Evolutionary conservation across 495 filamentous ascomycete species (phyloP).

Genomic region (Hapsidospora chrysogenum): DNA sequence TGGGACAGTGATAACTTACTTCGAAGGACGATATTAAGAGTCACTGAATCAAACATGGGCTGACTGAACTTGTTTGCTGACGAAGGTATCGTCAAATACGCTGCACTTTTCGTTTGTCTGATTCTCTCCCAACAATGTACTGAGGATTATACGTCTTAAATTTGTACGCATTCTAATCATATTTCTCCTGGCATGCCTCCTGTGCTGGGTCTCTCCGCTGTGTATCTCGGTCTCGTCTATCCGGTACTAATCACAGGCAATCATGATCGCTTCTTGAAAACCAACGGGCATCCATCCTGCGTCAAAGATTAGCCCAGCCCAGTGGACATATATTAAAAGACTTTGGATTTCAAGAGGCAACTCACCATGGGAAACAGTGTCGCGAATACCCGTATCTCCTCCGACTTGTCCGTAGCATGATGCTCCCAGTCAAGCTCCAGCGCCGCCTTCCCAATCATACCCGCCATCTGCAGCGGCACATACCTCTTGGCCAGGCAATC

Average conservation of each 20-base stretch:
- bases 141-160: too few species aligned
- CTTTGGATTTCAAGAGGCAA: slow-evolving; percentile 1
- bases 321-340: neutral
- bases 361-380: slow-evolving; percentile 91
- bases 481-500: slow-evolving; percentile 94
- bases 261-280: slow-evolving; percentile 29
- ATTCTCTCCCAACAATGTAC: too few species aligned
- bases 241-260: neutral
- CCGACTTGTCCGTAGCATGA: slow-evolving; percentile 56
- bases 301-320: neutral
- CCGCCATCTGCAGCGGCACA: slow-evolving; percentile 69
- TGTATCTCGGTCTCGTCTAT: too few species aligned
- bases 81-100: too few species aligned
- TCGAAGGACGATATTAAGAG: too few species aligned
- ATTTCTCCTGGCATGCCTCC: too few species aligned
- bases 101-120: too few species aligned
- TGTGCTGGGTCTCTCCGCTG: too few species aligned
- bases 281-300: slow-evolving; percentile 49
- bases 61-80: too few species aligned
- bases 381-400: slow-evolving; percentile 96
- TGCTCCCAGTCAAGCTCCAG: slow-evolving; percentile 84
- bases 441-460: slow-evolving; percentile 85
- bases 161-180: too few species aligned
- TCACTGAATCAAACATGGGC: too few species aligned
- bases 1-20: too few species aligned